Evolutionary conservation across 2,329 filamentous ascomycete species (phyloP).

Genomic region (Trichoderma harzianum): DNA sequence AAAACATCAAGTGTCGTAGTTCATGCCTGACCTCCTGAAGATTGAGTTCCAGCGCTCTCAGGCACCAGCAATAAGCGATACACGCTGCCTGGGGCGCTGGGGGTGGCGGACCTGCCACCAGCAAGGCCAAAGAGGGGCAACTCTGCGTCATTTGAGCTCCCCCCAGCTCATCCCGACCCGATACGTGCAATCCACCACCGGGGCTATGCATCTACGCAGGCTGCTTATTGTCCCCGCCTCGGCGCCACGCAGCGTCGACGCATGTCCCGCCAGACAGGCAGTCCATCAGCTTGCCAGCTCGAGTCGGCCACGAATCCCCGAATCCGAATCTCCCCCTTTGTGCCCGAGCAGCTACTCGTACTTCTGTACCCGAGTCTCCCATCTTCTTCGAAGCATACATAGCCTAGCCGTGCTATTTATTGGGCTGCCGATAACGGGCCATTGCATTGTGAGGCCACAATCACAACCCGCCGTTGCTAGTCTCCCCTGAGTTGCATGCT

Average conservation of each 20-base stretch:
- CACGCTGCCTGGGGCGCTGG: constrained; percentile 4
- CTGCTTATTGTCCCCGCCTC: constrained; percentile 15
- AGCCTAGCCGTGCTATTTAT: constrained; percentile 13
- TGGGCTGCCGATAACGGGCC: neutral
- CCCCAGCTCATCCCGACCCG: constrained; percentile 6
- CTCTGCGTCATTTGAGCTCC: constrained; percentile 27
- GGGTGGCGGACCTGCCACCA: neutral
- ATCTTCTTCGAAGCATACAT: neutral
- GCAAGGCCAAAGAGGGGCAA: constrained; percentile 14
- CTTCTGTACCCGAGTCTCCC: neutral
- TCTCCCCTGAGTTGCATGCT: constrained; percentile 5
- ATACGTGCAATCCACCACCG: constrained; percentile 13
- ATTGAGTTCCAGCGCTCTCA: constrained; percentile 1
- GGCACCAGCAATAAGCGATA: constrained; percentile 11
- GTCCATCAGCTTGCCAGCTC: constrained; percentile 14
- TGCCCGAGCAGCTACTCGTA: neutral
- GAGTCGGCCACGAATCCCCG: constrained; percentile 13
- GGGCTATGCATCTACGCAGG: constrained; percentile 15
- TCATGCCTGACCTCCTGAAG: neutral
- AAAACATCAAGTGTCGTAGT: neutral
- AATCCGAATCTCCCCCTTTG: neutral
- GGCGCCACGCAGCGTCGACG: constrained; percentile 22
- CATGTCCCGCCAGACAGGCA: constrained; percentile 17
- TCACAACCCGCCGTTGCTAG: neutral
- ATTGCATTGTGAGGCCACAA: neutral